These are phyloP conservation scores for Orbilia blumenaviensis DNA, from an alignment of 2,329 filamentous ascomycete species.

Conservation along the genomic window DNA sequence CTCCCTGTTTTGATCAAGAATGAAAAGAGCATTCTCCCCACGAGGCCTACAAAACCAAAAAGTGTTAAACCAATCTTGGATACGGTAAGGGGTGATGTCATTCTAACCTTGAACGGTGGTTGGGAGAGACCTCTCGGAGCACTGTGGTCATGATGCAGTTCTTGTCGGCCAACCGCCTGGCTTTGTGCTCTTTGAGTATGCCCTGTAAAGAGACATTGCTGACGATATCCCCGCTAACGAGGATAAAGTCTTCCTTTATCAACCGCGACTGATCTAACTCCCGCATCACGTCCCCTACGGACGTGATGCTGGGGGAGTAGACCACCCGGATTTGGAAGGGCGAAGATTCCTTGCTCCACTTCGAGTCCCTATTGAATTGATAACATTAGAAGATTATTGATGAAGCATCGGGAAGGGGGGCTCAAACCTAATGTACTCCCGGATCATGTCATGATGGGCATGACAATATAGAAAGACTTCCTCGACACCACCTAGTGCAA, in stretches of 20 bases:
- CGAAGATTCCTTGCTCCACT: constrained; percentile 76
- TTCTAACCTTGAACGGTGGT: constrained; percentile 79
- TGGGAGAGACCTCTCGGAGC: constrained; percentile 76
- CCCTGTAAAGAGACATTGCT: constrained; percentile 86
- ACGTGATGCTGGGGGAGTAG: constrained; percentile 81
- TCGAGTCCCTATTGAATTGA: constrained; percentile 69
- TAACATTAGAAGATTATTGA: background rate
- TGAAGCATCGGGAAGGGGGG: background rate
- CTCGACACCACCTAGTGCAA: constrained; percentile 93
- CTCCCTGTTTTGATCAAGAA: constrained; percentile 80
- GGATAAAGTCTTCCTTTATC: constrained; percentile 87
- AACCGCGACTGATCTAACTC: constrained; percentile 87
- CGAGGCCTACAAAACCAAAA: constrained; percentile 37
- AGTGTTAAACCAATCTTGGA: background rate
- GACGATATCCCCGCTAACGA: constrained; percentile 91
- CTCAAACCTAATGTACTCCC: constrained; percentile 77
- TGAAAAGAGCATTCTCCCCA: constrained; percentile 71
- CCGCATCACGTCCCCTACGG: constrained; percentile 91
- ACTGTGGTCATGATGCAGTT: constrained; percentile 99
- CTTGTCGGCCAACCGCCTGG: constrained; percentile 81
- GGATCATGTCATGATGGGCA: constrained; percentile 84
- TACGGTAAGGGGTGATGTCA: background rate
- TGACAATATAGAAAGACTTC: constrained; percentile 93
- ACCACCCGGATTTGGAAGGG: constrained; percentile 82
- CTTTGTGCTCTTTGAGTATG: constrained; percentile 79